Percentiles rank a stretch among this genome's conserved stretches.
Conservation (phyloP, 495 filamentous ascomycete species). For the Tuber magnatum region DNA sequence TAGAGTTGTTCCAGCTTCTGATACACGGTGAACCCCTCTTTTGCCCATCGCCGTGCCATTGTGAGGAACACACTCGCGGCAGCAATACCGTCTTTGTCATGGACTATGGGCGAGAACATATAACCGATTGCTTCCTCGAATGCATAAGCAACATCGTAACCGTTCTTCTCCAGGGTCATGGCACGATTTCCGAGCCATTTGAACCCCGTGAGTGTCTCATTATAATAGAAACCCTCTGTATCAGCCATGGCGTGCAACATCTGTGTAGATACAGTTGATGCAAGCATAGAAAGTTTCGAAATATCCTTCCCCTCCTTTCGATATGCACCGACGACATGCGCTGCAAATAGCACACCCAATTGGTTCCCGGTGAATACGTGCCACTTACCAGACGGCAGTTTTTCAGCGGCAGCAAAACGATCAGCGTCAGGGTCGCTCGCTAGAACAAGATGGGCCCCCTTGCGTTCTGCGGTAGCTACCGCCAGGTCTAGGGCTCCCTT, state of each 20-base stretch:
- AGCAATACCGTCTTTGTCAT: slow-evolving; percentile 65
- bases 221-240: slow-evolving; percentile 52
- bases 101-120: slow-evolving; percentile 60
- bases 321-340: slow-evolving; percentile 51
- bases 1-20: slow-evolving; percentile 58
- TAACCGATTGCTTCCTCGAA: slow-evolving; percentile 71
- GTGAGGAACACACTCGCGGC: slow-evolving; percentile 59
- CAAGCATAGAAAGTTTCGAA: slow-evolving; percentile 48
- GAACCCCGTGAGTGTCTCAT: slow-evolving; percentile 66
- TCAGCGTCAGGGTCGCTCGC: slow-evolving; percentile 70
- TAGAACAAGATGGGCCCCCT: slow-evolving; percentile 50
- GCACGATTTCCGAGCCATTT: slow-evolving; percentile 56
- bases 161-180: slow-evolving; percentile 19
- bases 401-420: slow-evolving; percentile 61
- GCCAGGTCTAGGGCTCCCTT: slow-evolving; percentile 61
- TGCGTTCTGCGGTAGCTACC: slow-evolving; percentile 50
- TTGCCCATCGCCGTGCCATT: slow-evolving; percentile 50
- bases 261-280: slow-evolving; percentile 58
- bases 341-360: slow-evolving; percentile 57
- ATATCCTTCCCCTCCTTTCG: slow-evolving; percentile 29
- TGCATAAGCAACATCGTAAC: slow-evolving; percentile 54
- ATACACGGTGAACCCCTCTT: slow-evolving; percentile 52
- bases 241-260: slow-evolving; percentile 58
- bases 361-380: slow-evolving; percentile 64
- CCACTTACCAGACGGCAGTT: slow-evolving; percentile 51